phyloP scores from a whole-genome alignment of 2,329 filamentous ascomycete genomes.

The Thelonectria rubi region DNA sequence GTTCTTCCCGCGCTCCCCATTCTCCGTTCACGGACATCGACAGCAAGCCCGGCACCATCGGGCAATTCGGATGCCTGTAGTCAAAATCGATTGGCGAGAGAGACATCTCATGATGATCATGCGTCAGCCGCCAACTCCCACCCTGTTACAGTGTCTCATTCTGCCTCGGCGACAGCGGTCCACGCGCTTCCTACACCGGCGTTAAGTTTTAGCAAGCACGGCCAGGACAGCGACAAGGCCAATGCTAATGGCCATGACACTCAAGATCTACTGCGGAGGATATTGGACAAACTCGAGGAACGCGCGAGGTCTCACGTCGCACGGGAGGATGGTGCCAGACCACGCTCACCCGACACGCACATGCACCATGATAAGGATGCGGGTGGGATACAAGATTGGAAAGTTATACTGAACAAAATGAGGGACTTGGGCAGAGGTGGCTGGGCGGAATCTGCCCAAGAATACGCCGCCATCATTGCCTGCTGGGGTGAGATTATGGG shows the following conservation, averaged over 20 bases:
- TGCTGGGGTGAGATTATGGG: conserved; percentile 5
- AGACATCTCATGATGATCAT: background rate
- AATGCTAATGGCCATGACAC: background rate
- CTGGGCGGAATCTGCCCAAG: conserved; percentile 6
- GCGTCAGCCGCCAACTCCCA: background rate
- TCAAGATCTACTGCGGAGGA: background rate
- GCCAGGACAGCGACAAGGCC: background rate
- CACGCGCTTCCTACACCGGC: background rate
- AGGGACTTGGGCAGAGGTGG: conserved; percentile 1
- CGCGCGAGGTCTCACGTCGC: background rate
- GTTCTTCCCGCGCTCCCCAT: background rate
- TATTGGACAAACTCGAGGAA: conserved; percentile 1
- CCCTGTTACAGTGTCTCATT: background rate
- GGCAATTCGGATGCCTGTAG: background rate
- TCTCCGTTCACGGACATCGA: background rate
- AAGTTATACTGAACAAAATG: conserved; percentile 1
- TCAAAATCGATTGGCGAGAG: background rate
- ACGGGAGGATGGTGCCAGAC: background rate
- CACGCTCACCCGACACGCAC: background rate
- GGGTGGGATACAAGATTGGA: background rate
- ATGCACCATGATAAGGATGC: background rate
- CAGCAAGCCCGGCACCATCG: background rate
- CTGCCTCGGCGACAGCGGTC: background rate
- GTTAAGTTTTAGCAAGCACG: background rate
- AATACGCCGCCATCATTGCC: background rate